Base-by-base conservation (phyloP, 192 early-diverging fungal species). In the Backusella westeae region DNA sequence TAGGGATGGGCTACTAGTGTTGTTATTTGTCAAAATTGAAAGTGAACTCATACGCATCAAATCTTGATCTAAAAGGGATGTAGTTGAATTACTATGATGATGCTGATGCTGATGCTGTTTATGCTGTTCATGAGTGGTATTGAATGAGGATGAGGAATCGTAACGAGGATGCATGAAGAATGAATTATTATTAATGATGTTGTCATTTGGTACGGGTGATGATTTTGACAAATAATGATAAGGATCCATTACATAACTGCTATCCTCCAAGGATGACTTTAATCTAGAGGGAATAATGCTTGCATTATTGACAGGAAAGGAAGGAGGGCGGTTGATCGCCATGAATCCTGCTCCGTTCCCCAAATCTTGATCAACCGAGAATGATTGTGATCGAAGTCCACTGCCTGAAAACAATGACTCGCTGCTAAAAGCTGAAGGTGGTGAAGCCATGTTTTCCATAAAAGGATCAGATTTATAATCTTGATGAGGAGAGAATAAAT, bases 401-500 rank as follows among this genome's bases (percentile, higher is more conserved):
- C 46, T 17, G 17, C 46, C 6, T 19, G 46, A n/a, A 49, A 86
- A 80, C 14, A 72, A 77, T 72, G 78, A 78, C 71, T 81, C 84
- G 72, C 69, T 78, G 72, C 84, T 88, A 72, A 79, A 81, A 69
- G 80, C 83, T 32, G 44, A 52, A 29, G 70, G 41, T 46, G 21
- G 26, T 17, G 70, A 46, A 14, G 39, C 32, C 21, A 71, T 80
- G 75, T 82, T 88, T 10, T 39, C 70, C 67, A 76, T 70, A 21
- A 77, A 77, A 14, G 69, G 70, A 46, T 77, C 76, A 9, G 36
- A 38, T 38, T 77, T 77, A 36, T 34, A 77, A 46, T 77, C 76
- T 49, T 82, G 56, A 74, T 82, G 56, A 75, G 85, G 85, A n/a
- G 88, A 87, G 38, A 90, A 74, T 3, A 90, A 73, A 67, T 90